These are phyloP conservation scores for Diplosphaera chodatii DNA, from an alignment of 139 green algal species.

Conservation along the genomic window DNA sequence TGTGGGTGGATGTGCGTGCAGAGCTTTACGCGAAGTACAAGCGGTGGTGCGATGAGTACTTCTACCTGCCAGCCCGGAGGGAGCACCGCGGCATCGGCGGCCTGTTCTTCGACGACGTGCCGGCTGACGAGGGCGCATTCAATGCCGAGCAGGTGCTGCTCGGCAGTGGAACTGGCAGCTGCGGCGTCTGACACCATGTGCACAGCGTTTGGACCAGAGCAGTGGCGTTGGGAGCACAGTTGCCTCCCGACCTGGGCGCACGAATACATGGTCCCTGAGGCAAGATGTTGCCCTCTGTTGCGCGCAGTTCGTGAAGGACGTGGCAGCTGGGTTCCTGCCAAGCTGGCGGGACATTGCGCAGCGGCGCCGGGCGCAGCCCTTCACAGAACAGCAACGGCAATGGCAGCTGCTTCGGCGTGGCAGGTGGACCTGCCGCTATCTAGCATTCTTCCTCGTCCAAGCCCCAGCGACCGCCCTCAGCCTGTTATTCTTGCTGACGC, in stretches of 20 bases:
- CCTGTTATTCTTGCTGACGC: too few relatives aligned
- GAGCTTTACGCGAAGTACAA: conserved; percentile 82
- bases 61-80: conserved; percentile 87
- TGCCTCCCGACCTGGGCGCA: too few relatives aligned
- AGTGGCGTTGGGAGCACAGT: too few relatives aligned
- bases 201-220: too few relatives aligned
- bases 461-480: too few relatives aligned
- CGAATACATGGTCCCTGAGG: too few relatives aligned
- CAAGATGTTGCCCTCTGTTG: too few relatives aligned
- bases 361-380: conserved; percentile 23
- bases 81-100: conserved; percentile 93
- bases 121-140: conserved; percentile 14
- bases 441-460: too few relatives aligned
- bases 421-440: conserved; percentile 8
- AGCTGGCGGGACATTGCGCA: conserved; percentile 71
- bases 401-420: conserved; percentile 88
- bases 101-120: conserved; percentile 96
- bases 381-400: conserved; percentile 62
- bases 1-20: neutral
- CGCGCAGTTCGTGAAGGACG: conserved; percentile 50
- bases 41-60: conserved; percentile 94
- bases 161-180: too few relatives aligned
- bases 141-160: neutral
- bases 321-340: conserved; percentile 58
- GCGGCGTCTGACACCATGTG: too few relatives aligned